Evolutionary conservation across 768 basidiomycete genomes (phyloP).

Genomic region (Kwoniella botswanensis): DNA sequence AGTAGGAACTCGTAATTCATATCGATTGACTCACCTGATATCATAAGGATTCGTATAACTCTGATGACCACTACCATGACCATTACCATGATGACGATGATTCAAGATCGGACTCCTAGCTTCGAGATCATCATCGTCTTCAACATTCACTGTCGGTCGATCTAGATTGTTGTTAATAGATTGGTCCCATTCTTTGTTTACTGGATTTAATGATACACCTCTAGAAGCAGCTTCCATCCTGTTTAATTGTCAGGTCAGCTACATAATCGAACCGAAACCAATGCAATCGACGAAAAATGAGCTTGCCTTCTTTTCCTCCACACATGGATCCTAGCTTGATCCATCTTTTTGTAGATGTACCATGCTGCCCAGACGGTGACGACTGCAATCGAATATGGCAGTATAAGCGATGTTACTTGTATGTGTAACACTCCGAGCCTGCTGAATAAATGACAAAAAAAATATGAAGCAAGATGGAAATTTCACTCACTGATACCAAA

Average conservation of each 20-base stretch:
- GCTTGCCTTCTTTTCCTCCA: constrained; percentile 52
- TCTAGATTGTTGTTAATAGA: neutral
- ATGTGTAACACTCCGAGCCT: too few relatives aligned
- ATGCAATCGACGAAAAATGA: too few relatives aligned
- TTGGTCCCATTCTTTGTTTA: constrained; percentile 25
- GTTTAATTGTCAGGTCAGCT: neutral
- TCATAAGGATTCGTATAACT: constrained; percentile 45
- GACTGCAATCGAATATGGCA: constrained; percentile 24
- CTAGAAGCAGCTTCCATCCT: constrained; percentile 43
- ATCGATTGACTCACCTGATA: constrained; percentile 33
- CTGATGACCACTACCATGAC: too few relatives aligned
- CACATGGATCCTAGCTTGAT: constrained; percentile 48
- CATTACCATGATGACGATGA: constrained; percentile 7
- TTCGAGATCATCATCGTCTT: constrained; percentile 35
- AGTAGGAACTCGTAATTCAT: too few relatives aligned
- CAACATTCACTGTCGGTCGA: constrained; percentile 8
- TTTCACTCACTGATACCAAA: constrained; percentile 62
- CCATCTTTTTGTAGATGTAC: constrained; percentile 59
- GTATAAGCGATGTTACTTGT: neutral
- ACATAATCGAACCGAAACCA: neutral
- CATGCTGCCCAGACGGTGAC: constrained; percentile 66
- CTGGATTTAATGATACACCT: constrained; percentile 29
- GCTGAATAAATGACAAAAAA: too few relatives aligned
- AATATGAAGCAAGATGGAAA: too few relatives aligned
- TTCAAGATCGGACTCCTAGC: constrained; percentile 37